Evolutionary conservation across 1,284 basidiomycete species (phyloP).

Genomic region (Malassezia restricta): DNA sequence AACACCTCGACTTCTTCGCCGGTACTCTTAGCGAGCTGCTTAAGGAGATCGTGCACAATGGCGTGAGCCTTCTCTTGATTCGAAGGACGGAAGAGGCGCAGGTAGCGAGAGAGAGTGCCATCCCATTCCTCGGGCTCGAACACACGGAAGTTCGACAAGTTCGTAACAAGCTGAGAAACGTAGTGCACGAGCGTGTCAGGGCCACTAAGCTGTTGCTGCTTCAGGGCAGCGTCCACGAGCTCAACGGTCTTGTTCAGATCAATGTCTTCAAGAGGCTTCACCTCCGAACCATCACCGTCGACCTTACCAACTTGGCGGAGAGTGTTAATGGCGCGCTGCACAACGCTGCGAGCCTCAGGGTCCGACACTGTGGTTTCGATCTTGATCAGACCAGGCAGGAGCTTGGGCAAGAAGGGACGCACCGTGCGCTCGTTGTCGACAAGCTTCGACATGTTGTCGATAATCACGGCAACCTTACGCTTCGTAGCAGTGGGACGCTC

Average conservation of each 20-base stretch:
- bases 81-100: slow-evolving; percentile 39
- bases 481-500: slow-evolving; percentile 46
- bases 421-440: slow-evolving; percentile 47
- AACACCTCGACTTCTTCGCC: slow-evolving; percentile 45
- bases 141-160: slow-evolving; percentile 44
- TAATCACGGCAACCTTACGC: slow-evolving; percentile 47
- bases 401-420: slow-evolving; percentile 46
- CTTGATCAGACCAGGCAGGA: slow-evolving; percentile 46
- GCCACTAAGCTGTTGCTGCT: slow-evolving; percentile 28
- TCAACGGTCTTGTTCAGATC: slow-evolving; percentile 26
- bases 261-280: slow-evolving; percentile 43
- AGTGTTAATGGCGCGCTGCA: slow-evolving; percentile 45
- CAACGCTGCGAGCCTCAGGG: slow-evolving; percentile 43
- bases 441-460: slow-evolving; percentile 47
- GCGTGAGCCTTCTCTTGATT: slow-evolving; percentile 31
- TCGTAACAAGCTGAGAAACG: slow-evolving; percentile 40
- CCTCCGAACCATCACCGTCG: slow-evolving; percentile 41
- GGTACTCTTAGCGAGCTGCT: slow-evolving; percentile 37
- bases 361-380: slow-evolving; percentile 45
- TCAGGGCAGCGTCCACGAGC: slow-evolving; percentile 34
- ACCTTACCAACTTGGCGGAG: slow-evolving; percentile 43
- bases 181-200: slow-evolving; percentile 29
- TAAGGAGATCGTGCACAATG: slow-evolving; percentile 30
- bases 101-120: slow-evolving; percentile 36
- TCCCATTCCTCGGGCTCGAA: slow-evolving; percentile 46